Percentiles rank a stretch among this genome's conserved stretches.
phyloP scores from a whole-genome alignment of 176 grass and related monocot genomes.

The Canna indica region DNA sequence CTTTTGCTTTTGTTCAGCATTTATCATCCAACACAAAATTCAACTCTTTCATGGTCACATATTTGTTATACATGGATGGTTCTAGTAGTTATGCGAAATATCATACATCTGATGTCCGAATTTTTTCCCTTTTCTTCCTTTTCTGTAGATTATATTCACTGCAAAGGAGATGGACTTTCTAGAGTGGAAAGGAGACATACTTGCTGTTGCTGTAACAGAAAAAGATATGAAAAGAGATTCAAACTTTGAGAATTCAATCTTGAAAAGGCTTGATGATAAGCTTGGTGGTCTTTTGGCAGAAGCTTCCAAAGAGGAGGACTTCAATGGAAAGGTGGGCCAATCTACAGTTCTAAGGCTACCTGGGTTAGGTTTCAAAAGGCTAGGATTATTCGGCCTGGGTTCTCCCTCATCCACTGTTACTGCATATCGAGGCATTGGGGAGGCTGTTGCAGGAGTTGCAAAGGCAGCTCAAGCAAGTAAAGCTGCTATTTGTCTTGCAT shows the following conservation, averaged over 20 bases:
- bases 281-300: constrained; percentile 63
- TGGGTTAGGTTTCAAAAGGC: constrained; percentile 73
- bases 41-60: background rate
- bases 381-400: constrained; percentile 67
- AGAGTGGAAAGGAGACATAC: constrained; percentile 81
- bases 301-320: constrained; percentile 71
- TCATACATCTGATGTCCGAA: background rate
- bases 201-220: constrained; percentile 71
- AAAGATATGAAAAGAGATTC: constrained; percentile 84
- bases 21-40: background rate
- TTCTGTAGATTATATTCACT: constrained; percentile 58
- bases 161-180: constrained; percentile 63
- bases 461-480: constrained; percentile 68
- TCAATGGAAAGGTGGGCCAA: constrained; percentile 71
- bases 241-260: constrained; percentile 62
- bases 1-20: background rate
- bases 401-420: constrained; percentile 33
- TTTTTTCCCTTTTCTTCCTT: constrained; percentile 3
- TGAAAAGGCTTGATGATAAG: constrained; percentile 63
- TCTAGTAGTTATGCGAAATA: background rate
- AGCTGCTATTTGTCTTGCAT: constrained; percentile 57
- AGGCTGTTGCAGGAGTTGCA: constrained; percentile 57
- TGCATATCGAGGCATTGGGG: constrained; percentile 51
- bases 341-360: constrained; percentile 63
- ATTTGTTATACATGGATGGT: too few relatives aligned